A percentile compares a stretch with the other conserved stretches of the same genome.
Evolutionary conservation across 2,329 filamentous ascomycete genomes (phyloP).

Genomic region (Dactylonectria macrodidyma): DNA sequence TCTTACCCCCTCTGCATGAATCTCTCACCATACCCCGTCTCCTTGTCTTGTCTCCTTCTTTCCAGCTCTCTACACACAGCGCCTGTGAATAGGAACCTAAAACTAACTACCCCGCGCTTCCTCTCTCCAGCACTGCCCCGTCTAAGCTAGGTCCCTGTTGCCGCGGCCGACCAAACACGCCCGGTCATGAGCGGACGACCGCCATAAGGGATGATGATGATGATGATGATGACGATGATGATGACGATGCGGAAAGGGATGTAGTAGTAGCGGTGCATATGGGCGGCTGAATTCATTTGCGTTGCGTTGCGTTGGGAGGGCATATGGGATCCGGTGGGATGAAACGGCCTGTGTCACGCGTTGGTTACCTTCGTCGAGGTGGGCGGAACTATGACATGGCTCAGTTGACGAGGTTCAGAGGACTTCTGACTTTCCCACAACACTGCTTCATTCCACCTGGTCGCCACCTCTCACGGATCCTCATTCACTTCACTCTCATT

Average conservation of each 20-base stretch:
- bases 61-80: not conserved
- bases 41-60: not conserved
- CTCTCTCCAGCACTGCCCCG: conserved; percentile 43
- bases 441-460: not conserved
- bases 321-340: not conserved
- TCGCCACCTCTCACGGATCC: not conserved
- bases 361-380: not conserved
- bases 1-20: not conserved
- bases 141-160: conserved; percentile 33
- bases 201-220: not conserved
- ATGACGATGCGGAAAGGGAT: not conserved
- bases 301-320: not conserved
- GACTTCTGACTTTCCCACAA: not conserved
- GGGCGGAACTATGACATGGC: conserved; percentile 4
- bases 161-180: not conserved
- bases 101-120: conserved; percentile 18
- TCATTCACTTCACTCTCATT: not conserved
- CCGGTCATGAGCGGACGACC: not conserved
- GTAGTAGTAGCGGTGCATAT: conserved; percentile 2
- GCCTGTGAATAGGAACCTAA: not conserved
- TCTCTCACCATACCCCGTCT: not conserved
- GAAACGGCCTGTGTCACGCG: not conserved
- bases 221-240: not conserved
- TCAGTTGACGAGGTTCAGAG: not conserved
- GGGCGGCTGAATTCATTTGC: conserved; percentile 15